Evolutionary conservation across 169 alveolate genomes (phyloP).

Genomic region (Cryptosporidium parvum): DNA sequence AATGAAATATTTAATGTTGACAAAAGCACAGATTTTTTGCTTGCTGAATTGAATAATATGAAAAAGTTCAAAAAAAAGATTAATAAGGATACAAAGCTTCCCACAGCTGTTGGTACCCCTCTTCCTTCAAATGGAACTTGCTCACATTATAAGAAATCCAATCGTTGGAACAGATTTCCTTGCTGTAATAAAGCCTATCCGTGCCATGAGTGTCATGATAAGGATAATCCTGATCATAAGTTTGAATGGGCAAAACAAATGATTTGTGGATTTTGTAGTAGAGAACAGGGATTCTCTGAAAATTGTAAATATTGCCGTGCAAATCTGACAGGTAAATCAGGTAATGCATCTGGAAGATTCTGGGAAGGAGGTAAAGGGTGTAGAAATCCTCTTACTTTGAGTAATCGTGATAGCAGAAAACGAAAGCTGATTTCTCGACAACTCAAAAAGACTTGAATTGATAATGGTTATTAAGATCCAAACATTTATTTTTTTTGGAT

Average conservation of each 20-base stretch:
- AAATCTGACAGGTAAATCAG: conserved; percentile 75
- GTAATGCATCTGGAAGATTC: conserved; percentile 77
- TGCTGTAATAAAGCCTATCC: conserved; percentile 90
- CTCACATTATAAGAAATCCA: conserved; percentile 89
- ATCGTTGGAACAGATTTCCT: conserved; percentile 90
- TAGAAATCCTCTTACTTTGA: conserved; percentile 81
- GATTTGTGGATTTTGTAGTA: conserved; percentile 89
- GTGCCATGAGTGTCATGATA: conserved; percentile 89
- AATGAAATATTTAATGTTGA: conserved; percentile 35
- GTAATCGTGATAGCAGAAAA: conserved; percentile 83
- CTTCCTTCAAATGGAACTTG: conserved; percentile 88
- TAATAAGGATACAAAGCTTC: conserved; percentile 45
- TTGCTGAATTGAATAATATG: conserved; percentile 28
- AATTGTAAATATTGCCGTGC: conserved; percentile 77
- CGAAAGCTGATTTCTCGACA: conserved; percentile 79
- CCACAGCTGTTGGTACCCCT: conserved; percentile 83
- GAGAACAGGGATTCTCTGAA: conserved; percentile 84
- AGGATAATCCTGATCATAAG: conserved; percentile 83
- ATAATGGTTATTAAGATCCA: no score
- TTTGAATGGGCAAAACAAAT: conserved; percentile 87
- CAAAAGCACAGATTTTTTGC: conserved; percentile 60
- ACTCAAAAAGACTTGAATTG: conserved; percentile 25
- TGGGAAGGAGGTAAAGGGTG: conserved; percentile 86
- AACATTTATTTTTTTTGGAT: not conserved
- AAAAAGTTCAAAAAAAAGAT: conserved; percentile 7